Evolutionary conservation across 371 early-diverging fungal genomes (phyloP).

Genomic region (Rhizopus sp.): DNA sequence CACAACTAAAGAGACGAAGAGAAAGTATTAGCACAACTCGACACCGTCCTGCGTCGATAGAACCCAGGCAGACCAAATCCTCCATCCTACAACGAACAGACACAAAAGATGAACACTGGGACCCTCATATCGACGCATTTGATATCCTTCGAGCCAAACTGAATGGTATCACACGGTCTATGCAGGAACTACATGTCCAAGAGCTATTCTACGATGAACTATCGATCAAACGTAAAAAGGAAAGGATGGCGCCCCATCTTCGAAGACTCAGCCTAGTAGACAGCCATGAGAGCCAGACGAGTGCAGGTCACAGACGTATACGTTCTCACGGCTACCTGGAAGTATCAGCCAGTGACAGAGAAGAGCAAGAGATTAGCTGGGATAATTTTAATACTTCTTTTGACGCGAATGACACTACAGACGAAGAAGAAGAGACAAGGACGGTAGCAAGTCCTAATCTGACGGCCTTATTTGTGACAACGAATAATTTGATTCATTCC

Average conservation of each 20-base stretch:
- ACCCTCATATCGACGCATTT: constrained; percentile 50
- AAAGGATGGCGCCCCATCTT: constrained; percentile 10
- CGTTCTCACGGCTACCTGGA: constrained; percentile 8
- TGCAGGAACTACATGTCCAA: constrained; percentile 51
- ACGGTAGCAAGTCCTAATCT: constrained; percentile 11
- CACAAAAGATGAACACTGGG: constrained; percentile 26
- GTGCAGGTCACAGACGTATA: constrained; percentile 20
- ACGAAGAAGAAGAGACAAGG: constrained; percentile 10
- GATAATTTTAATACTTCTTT: neutral
- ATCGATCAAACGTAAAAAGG: constrained; percentile 11
- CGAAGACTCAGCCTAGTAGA: neutral
- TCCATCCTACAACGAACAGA: constrained; percentile 17
- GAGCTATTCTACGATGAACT: constrained; percentile 42
- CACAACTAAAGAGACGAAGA: constrained; percentile 25
- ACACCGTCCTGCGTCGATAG: constrained; percentile 21
- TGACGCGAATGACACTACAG: neutral
- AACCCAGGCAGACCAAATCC: constrained; percentile 36
- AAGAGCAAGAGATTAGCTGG: constrained; percentile 1
- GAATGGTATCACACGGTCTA: constrained; percentile 46
- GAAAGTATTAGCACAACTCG: constrained; percentile 28
- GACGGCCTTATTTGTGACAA: constrained; percentile 32
- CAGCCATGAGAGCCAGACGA: neutral
- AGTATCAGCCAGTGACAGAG: constrained; percentile 1
- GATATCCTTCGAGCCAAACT: constrained; percentile 50
- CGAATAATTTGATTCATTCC: constrained; percentile 41